Evolutionary conservation across 2,329 filamentous ascomycete species (phyloP), one percentile per base, ranked within the genome.

Genomic region (Dothidotthia symphoricarpi): DNA sequence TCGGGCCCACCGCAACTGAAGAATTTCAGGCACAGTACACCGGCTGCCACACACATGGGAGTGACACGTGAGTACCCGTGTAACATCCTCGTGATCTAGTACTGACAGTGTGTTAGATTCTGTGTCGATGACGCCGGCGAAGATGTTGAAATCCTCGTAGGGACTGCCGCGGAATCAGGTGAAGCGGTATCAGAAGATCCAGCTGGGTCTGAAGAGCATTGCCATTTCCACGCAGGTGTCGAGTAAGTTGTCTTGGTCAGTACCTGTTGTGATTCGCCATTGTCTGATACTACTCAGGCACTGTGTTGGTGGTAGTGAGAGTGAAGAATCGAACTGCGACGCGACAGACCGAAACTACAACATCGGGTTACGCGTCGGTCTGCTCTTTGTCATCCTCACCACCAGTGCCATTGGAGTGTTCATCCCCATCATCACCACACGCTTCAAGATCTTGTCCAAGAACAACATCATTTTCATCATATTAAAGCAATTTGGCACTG

Each of bases 141-240:
- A 16, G 82, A 87, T 34, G 78, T 85, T n/a, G 52, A 77, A 35
- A 67, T 85, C 11, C 49, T 75, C 2, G 62, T 68, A 16, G 69
- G 73, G 11, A 54, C 54, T 2, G 54, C 56, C 0, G 53, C 55
- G 40, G 47, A 14, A 32, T 42, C 33, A n/a, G 38, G 43, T 26
- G 48, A 53, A 12, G 47, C 45, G 3, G 57, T 56, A 10, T 52
- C 49, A 15, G 25, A 52, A 16, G 43, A 53, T 22, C 38, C 55
- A 39, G 56, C 39, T 37, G 53, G 34, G 8, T 39, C 42, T 24
- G 52, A 31, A 17, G 48, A 33, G 53, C 59, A 43, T 51, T 88
- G 83, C 51, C 85, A 89, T 57, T 86, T 84, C 63, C 85, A 89
- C 51, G 83, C 83, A 8, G 84, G 84, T 25, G 81, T 88, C 15